Evolutionary conservation across 2,329 filamentous ascomycete genomes (phyloP), one percentile per base, ranked within the genome.

Genomic region (Fonsecaea pugnacius): DNA sequence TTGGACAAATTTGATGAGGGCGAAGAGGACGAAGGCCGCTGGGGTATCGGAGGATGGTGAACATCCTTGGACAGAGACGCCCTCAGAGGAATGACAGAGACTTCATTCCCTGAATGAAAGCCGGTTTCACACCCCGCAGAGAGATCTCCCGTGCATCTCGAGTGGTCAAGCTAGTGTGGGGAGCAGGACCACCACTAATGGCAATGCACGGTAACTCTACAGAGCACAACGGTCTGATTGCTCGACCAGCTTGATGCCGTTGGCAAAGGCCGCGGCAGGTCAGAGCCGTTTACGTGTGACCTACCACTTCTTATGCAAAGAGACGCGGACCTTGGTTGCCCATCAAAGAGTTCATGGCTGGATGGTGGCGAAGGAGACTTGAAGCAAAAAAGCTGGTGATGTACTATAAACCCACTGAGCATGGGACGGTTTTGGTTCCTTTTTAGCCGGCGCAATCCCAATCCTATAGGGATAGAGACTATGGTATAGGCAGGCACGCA

Each of bases 1-100:
- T 52, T 72, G 54, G 70, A 72, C 59, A 69, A 71, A 48, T 72
- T 70, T 32, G 70, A 72, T 62, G 63, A 58, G 7, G 59, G 61
- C 2, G 64, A 68, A 27, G 60, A 66, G 16, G 46, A 58, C 10
- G 33, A 60, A 30, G 54, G 60, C 4, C 32, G 30, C 21, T 68
- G 66, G 66, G 66, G 66, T 1, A 48, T 68, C 21, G 66, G 63
- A 52, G 63, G 66, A 32, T 68, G 63, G 50, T 52, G 40, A 38
- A 58, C 21, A 51, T 14, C n/a, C 24, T 16, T 21, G 24, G 24
- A 18, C 4, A 5, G 24, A 16, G 24, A 24, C n/a, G 21, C 30
- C 9, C 6, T 21, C 2, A 27, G 43, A 12, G 12, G 21, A 24
- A 48, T 48, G 18, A 2, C 21, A 9, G 3, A 12, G 43, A 48